Base-by-base conservation (phyloP, 371 early-diverging fungal species). In the Syncephalastrum monosporum region DNA sequence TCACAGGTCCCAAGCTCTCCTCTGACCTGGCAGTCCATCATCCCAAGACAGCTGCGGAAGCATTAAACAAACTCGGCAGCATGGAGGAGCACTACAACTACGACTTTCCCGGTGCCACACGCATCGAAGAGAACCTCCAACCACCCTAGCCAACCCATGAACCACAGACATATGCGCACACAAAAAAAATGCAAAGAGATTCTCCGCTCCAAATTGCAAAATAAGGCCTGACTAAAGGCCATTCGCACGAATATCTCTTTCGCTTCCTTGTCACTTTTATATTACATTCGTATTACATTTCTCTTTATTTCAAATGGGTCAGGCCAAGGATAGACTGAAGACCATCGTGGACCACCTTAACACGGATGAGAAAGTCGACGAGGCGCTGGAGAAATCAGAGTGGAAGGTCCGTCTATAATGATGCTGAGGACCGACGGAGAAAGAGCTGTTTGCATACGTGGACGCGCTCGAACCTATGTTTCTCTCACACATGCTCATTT, bases 331-430 rank as follows among this genome's bases (percentile, higher is more conserved):
- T 42, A 38, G 77, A 51, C 60, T 76, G 3, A 53, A 66, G 15
- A 48, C 29, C 10, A 68, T 76, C 13, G 57, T 60, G 5, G 51
- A 67, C 3, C 73, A 76, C 47, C 48, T 73, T 8, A 29, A 63
- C 14, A 51, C 58, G 3, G 17, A 47, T 2, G 21, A 50, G 23
- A 47, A 59, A 38, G 50, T 44, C 13, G 73, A 72, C 17, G 71
- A 70, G 54, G 73, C 77, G 0, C 56, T 71, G 5, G 77, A 76
- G 46, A 72, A 72, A 62, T 76, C 77, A 16, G 77, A 72, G 42
- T 76, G 73, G 77, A 73, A 68, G 69, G 77, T 73, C 55, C 5
- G 25, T 27, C n/a, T 19, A 38, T 5, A 14, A 17, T 41, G n/a
- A 41, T n/a, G 38, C n/a, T 23, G 21, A 21, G 0, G 21, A 21